Evolutionary conservation across 2,329 filamentous ascomycete genomes (phyloP).

Genomic region (Claviceps cyperi): DNA sequence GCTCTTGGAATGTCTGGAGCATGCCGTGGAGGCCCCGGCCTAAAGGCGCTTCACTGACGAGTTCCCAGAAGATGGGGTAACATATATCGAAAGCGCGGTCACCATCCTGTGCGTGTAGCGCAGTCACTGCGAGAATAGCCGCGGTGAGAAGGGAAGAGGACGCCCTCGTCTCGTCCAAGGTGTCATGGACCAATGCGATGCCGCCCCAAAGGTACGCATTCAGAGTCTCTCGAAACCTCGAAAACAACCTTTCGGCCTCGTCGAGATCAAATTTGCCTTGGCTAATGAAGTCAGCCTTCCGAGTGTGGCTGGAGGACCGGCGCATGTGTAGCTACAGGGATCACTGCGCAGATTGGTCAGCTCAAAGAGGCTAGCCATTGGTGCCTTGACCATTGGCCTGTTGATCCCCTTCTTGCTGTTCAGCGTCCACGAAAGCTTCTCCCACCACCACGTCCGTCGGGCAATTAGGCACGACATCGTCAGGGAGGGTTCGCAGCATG

Average conservation of each 20-base stretch:
- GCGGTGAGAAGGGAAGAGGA: conserved; percentile 17
- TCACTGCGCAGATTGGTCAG: conserved; percentile 19
- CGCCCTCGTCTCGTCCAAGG: conserved; percentile 13
- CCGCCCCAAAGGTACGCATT: conserved; percentile 21
- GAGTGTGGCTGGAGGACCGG: conserved; percentile 5
- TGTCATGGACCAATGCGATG: conserved; percentile 16
- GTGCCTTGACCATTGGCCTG: conserved; percentile 17
- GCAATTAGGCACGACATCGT: neutral
- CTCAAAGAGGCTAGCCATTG: conserved; percentile 20
- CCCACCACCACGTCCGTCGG: conserved; percentile 17
- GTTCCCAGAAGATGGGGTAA: conserved; percentile 41
- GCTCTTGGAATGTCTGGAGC: conserved; percentile 16
- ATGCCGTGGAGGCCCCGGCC: conserved; percentile 16
- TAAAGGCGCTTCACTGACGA: conserved; percentile 37
- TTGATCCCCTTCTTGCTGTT: conserved; percentile 10
- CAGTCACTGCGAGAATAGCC: conserved; percentile 19
- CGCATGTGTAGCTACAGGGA: conserved; percentile 11
- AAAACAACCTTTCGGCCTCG: conserved; percentile 16
- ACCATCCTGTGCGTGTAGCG: conserved; percentile 15
- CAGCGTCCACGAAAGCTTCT: conserved; percentile 16
- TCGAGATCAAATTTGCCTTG: conserved; percentile 13
- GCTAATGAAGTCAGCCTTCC: conserved; percentile 16
- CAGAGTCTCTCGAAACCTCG: conserved; percentile 14
- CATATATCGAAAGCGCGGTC: conserved; percentile 39
- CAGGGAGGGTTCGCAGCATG: neutral